These are phyloP conservation scores for Epichloe amarillans DNA, from an alignment of 2,329 filamentous ascomycete species.

Conservation along the genomic window DNA sequence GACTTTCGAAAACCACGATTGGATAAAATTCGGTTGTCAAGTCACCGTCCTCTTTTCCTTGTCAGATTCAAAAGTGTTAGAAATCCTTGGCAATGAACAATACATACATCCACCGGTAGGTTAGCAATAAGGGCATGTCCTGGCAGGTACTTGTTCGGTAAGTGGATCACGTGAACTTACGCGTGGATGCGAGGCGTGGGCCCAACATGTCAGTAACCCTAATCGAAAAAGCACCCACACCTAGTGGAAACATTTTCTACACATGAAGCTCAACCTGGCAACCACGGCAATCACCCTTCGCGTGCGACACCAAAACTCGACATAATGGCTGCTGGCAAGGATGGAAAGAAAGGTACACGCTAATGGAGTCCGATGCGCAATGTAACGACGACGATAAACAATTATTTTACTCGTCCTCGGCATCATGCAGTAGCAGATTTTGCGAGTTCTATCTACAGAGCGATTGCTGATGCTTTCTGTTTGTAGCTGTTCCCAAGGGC, in stretches of 20 bases:
- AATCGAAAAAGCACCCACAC: constrained; percentile 9
- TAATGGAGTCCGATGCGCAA: constrained; percentile 10
- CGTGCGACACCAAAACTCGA: constrained; percentile 6
- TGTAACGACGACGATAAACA: constrained; percentile 6
- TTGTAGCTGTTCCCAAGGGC: constrained; percentile 47
- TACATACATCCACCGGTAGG: too few relatives aligned
- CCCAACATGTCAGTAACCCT: background rate
- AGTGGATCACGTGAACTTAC: too few relatives aligned
- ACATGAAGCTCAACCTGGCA: background rate
- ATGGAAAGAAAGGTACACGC: constrained; percentile 36
- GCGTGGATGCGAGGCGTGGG: background rate
- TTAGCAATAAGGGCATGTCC: too few relatives aligned
- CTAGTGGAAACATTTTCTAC: background rate
- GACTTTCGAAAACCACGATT: too few relatives aligned
- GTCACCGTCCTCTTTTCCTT: too few relatives aligned
- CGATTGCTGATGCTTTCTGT: constrained; percentile 57
- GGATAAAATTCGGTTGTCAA: too few relatives aligned
- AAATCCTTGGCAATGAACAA: too few relatives aligned
- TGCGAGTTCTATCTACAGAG: constrained; percentile 59
- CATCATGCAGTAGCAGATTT: constrained; percentile 63
- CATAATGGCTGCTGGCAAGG: constrained; percentile 25
- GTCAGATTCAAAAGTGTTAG: too few relatives aligned
- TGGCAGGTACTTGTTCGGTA: too few relatives aligned
- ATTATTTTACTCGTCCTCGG: constrained; percentile 12
- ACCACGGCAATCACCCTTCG: background rate